Evolutionary conservation across 148 eudicot species (phyloP).

Genomic region (Cornus suecica): DNA sequence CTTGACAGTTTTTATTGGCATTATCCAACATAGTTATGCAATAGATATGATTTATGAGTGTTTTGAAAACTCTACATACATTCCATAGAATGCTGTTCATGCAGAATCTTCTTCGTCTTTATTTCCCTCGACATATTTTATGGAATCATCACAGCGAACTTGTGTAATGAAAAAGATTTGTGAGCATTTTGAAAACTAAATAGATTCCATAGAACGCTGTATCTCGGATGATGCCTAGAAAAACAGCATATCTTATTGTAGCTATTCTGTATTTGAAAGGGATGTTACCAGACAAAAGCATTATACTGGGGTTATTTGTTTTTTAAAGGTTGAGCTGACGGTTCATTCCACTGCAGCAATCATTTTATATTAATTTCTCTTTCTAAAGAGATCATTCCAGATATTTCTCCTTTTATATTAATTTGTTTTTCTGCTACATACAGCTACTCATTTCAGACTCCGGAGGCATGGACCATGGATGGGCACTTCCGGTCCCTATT

Average conservation of each 20-base stretch:
- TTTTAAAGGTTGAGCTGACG: background rate
- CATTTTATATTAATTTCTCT: background rate
- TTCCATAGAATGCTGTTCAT: background rate
- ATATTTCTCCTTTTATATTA: background rate
- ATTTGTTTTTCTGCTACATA: background rate
- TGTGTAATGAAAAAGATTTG: background rate
- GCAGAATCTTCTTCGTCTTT: too few species aligned
- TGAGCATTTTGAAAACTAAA: too few species aligned
- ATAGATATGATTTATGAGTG: too few species aligned
- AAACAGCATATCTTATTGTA: too few species aligned
- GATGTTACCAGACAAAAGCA: too few species aligned
- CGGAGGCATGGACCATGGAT: conserved; percentile 45
- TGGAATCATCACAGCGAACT: too few species aligned
- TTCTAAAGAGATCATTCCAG: background rate
- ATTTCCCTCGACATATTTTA: too few species aligned
- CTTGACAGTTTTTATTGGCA: background rate
- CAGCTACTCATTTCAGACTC: conserved; percentile 63
- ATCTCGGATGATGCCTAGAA: background rate
- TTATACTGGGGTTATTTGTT: background rate
- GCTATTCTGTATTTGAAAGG: too few species aligned
- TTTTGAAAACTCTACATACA: too few species aligned
- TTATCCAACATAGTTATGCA: background rate
- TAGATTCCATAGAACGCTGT: background rate
- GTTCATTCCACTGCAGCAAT: background rate
- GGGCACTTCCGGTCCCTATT: conserved; percentile 48